Base-by-base conservation (phyloP, 768 basidiomycete genomes). In the Xerocomus spinulosus region DNA sequence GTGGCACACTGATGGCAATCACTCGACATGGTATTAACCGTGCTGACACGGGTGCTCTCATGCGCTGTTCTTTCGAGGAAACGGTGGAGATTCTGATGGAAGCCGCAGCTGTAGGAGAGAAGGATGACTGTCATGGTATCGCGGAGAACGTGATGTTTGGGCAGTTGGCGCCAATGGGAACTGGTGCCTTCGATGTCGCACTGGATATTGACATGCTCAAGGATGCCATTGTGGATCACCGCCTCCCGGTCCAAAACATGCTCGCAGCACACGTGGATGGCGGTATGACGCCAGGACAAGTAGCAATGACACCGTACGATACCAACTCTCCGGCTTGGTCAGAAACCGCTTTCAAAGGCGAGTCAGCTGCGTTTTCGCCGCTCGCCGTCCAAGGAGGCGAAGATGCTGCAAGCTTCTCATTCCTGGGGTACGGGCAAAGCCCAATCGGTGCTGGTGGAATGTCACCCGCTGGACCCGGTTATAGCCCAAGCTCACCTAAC, bases 71-170 rank as follows among this genome's bases (percentile, higher is more conserved):
- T 1, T 99, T 99, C 76, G 96, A 99, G 68, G 96, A 98, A 74
- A 99, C 96, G 3, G 96, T 99, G 51, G 96, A 99, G 66, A 97
- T 98, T 59, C 70, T 99, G 46, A 94, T 98, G 87, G 96, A 99
- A 65, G 96, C 96, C 0, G 96, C 96, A 2, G 93, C 95, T 1
- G 88, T 94, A 20, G 96, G 96, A 45, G 95, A 98, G 73, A 91
- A 92, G 68, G 96, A 99, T 55, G 95, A 98, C 57, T 99, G 96
- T 64, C 91, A 91, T 45, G 96, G 95, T 36, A 83, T 99, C 26
- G 96, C 96, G n/a, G 95, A 98, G 75, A 98, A 97, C 60, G 92
- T 99, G 34, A 83, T 99, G 78, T 92, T 99, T 58, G 96, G 96
- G 15, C 96, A 98, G 71, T 88, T 98, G 81, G 94, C 95, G n/a